Evolutionary conservation across 148 eudicot genomes (phyloP).

Genomic region (Polygonum maritimum): DNA sequence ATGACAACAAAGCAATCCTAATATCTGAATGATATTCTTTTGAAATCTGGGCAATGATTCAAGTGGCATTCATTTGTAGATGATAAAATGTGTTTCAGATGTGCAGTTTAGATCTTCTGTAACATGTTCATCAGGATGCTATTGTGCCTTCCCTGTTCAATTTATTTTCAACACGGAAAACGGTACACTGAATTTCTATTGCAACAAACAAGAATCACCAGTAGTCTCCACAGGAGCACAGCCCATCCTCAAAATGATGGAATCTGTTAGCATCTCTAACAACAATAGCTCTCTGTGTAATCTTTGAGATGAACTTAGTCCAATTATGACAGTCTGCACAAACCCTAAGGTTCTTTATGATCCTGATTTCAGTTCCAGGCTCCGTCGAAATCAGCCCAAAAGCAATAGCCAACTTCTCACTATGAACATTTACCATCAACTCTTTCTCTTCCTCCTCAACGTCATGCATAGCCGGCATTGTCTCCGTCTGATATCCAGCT

Average conservation of each 20-base stretch:
- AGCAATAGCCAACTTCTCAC: too few species aligned
- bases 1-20: too few species aligned
- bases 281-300: slow-evolving; percentile 50
- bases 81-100: too few species aligned
- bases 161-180: too few species aligned
- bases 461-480: slow-evolving; percentile 58
- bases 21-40: too few species aligned
- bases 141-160: too few species aligned
- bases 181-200: too few species aligned
- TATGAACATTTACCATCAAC: slow-evolving; percentile 10
- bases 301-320: slow-evolving; percentile 55
- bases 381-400: too few species aligned
- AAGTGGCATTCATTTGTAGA: too few species aligned
- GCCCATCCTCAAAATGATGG: slow-evolving; percentile 47
- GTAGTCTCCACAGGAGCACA: slow-evolving; percentile 43
- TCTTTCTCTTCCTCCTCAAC: slow-evolving; percentile 93
- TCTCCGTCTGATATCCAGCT: slow-evolving; percentile 65
- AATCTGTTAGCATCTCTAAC: slow-evolving; percentile 87
- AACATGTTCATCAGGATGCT: too few species aligned
- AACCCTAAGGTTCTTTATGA: slow-evolving; percentile 75
- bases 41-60: too few species aligned
- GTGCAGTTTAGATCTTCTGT: too few species aligned
- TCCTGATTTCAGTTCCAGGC: slow-evolving; percentile 4
- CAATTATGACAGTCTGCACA: slow-evolving; percentile 80
- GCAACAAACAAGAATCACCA: slow-evolving; percentile 20